A percentile compares a stretch with the other conserved stretches of the same genome.
Conservation (phyloP, 257 asterid genomes). For the Jacaranda mimosifolia region DNA sequence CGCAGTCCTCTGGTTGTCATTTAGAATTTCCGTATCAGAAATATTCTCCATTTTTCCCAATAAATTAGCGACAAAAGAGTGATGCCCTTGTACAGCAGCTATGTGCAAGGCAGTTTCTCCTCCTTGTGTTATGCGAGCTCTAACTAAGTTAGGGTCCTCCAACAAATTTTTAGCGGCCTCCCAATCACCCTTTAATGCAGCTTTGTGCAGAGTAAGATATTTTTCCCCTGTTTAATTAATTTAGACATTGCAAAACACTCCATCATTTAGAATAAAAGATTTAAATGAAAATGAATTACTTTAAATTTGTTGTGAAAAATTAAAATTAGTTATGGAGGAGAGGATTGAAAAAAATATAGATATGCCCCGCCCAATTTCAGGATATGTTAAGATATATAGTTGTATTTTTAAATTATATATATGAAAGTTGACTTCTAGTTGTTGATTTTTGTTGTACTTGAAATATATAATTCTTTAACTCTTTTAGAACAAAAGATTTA, state of each 20-base stretch:
- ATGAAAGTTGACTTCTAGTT: too few relatives aligned
- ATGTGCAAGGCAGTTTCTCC: conserved; percentile 47
- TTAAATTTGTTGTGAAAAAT: too few relatives aligned
- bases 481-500: too few relatives aligned
- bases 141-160: neutral
- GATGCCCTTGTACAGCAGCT: conserved; percentile 42
- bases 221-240: neutral
- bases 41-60: neutral
- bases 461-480: too few relatives aligned
- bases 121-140: conserved; percentile 40
- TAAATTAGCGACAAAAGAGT: conserved; percentile 26
- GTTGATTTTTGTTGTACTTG: too few relatives aligned
- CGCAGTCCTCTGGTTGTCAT: conserved; percentile 40
- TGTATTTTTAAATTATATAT: too few relatives aligned
- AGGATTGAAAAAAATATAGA: too few relatives aligned
- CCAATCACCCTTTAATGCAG: conserved; percentile 47
- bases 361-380: too few relatives aligned
- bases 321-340: too few relatives aligned
- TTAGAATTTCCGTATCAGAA: conserved; percentile 28
- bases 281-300: too few relatives aligned
- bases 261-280: too few relatives aligned
- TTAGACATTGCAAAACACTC: neutral
- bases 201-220: conserved; percentile 38
- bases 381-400: too few relatives aligned
- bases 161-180: conserved; percentile 19